Percentiles rank a stretch among this genome's conserved stretches.
phyloP scores from a whole-genome alignment of 1,284 basidiomycete species.

The Jaminaea rosea region DNA sequence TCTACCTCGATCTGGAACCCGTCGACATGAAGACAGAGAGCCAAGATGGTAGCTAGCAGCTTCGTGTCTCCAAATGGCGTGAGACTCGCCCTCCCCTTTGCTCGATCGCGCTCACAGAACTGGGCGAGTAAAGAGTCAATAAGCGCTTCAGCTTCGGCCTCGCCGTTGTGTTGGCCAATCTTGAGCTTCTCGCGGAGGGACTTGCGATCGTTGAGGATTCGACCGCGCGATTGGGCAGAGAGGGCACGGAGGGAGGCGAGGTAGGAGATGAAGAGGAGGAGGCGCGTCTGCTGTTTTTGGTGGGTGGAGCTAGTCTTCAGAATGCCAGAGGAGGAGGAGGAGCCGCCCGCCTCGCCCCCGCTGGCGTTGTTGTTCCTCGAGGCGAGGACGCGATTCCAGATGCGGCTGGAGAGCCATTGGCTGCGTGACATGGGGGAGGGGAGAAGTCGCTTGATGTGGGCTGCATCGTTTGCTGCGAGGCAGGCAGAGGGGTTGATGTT shows the following conservation, averaged over 20 bases:
- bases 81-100: constrained; percentile 4
- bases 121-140: constrained; percentile 17
- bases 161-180: constrained; percentile 1
- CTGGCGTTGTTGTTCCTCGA: constrained; percentile 3
- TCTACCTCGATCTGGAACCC: constrained; percentile 32
- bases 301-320: constrained; percentile 5
- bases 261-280: constrained; percentile 16
- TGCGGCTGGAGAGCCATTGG: constrained; percentile 15
- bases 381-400: constrained; percentile 15
- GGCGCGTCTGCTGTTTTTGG: constrained; percentile 3
- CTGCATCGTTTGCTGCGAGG: constrained; percentile 3
- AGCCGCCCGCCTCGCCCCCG: background rate
- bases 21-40: constrained; percentile 37
- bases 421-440: constrained; percentile 9
- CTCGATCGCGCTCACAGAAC: constrained; percentile 12
- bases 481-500: constrained; percentile 11
- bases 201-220: constrained; percentile 8
- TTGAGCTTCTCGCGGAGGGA: constrained; percentile 14
- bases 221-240: background rate
- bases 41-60: constrained; percentile 34
- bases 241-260: constrained; percentile 15
- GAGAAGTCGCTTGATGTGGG: constrained; percentile 8
- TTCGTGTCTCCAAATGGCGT: constrained; percentile 32
- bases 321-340: constrained; percentile 7
- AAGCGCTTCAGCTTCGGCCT: constrained; percentile 9